A percentile compares a stretch with the other conserved stretches of the same genome.
These are phyloP conservation scores for Fusarium tuaranense DNA, from an alignment of 2,329 filamentous ascomycete species.

Conservation along the genomic window DNA sequence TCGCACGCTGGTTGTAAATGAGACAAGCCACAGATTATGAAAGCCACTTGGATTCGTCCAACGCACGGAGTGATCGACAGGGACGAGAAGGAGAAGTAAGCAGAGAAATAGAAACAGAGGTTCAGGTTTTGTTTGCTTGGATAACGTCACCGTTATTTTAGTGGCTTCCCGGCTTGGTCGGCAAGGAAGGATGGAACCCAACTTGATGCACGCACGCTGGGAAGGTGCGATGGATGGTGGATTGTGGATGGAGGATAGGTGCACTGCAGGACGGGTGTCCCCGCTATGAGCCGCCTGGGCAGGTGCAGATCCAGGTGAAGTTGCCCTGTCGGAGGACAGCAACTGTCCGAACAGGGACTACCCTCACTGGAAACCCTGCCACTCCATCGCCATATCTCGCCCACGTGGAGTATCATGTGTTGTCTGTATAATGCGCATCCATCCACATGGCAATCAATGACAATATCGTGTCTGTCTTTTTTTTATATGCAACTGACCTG, in stretches of 20 bases:
- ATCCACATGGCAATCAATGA: not conserved
- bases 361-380: constrained; percentile 1
- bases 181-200: not conserved
- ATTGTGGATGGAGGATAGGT: not conserved
- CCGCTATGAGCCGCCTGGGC: not conserved
- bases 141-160: constrained; percentile 5
- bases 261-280: not conserved
- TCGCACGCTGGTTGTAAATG: not conserved
- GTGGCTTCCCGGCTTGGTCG: not conserved
- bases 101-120: not conserved
- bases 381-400: constrained; percentile 1
- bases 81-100: not conserved
- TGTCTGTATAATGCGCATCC: not conserved
- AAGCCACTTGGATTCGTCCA: not conserved
- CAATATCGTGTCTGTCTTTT: not conserved
- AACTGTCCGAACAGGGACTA: not conserved
- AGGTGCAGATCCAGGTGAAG: not conserved
- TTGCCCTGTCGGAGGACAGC: not conserved
- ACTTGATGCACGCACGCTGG: not conserved
- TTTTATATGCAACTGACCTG: not conserved
- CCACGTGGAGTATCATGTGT: constrained; percentile 11
- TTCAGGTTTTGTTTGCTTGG: not conserved
- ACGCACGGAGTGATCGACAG: constrained; percentile 1
- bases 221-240: not conserved
- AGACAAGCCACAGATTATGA: not conserved